Percentiles rank a stretch among this genome's conserved stretches.
phyloP scores from a whole-genome alignment of 305 asterid species.

The Fraxinus latifolia region DNA sequence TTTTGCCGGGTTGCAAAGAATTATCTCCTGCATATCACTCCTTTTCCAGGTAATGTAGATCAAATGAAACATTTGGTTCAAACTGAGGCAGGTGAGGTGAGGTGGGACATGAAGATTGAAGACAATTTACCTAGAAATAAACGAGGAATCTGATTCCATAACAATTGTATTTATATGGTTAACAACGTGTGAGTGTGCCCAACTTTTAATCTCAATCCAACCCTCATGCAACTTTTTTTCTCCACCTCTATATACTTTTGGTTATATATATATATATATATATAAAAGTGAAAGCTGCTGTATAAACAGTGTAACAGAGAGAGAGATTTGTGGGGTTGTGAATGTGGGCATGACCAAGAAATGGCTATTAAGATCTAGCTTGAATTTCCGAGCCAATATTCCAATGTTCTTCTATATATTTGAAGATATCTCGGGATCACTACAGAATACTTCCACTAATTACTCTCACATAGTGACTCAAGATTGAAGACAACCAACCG shows the following conservation, averaged over 20 bases:
- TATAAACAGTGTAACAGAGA: constrained; percentile 17
- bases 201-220: constrained; percentile 36
- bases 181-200: constrained; percentile 26
- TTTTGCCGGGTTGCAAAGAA: no score
- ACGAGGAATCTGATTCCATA: constrained; percentile 44
- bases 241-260: constrained; percentile 14
- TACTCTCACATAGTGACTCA: constrained; percentile 18
- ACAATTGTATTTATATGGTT: constrained; percentile 22
- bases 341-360: neutral
- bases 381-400: constrained; percentile 36
- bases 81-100: neutral
- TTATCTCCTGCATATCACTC: neutral
- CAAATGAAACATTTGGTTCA: neutral
- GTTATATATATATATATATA: neutral
- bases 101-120: neutral
- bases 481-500: constrained; percentile 25
- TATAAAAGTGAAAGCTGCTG: constrained; percentile 30
- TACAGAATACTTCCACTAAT: constrained; percentile 19
- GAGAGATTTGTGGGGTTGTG: neutral
- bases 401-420: constrained; percentile 1
- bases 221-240: constrained; percentile 5
- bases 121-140: constrained; percentile 12
- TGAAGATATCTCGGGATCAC: constrained; percentile 38
- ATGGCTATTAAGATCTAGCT: constrained; percentile 26
- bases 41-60: neutral